Conservation (phyloP, 2,329 filamentous ascomycete genomes). For the Hymenoscyphus repandus region DNA sequence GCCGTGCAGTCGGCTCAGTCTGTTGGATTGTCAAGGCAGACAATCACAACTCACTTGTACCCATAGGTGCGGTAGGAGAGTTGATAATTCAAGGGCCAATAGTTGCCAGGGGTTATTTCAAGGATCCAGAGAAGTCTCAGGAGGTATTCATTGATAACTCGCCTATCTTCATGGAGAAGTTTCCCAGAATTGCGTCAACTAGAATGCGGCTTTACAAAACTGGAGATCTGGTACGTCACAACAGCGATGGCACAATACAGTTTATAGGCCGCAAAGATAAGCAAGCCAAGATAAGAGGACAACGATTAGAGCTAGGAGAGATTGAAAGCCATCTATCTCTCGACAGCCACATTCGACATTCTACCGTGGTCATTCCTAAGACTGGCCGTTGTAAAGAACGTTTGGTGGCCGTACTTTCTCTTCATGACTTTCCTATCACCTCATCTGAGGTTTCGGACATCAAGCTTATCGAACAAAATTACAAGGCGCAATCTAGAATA, state of each 20-base stretch:
- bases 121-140: slow-evolving; percentile 50
- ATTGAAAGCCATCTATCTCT: slow-evolving; percentile 35
- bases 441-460: neutral
- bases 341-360: neutral
- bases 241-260: slow-evolving; percentile 42
- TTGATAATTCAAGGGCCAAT: slow-evolving; percentile 40
- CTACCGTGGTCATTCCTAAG: neutral
- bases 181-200: neutral
- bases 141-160: slow-evolving; percentile 52
- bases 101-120: slow-evolving; percentile 55
- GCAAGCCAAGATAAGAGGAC: slow-evolving; percentile 35
- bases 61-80: slow-evolving; percentile 16
- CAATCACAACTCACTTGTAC: slow-evolving; percentile 18
- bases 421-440: neutral
- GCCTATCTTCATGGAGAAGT: neutral
- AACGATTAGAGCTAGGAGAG: slow-evolving; percentile 60
- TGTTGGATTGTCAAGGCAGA: slow-evolving; percentile 35
- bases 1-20: slow-evolving; percentile 11
- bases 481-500: neutral
- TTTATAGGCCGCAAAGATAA: slow-evolving; percentile 57
- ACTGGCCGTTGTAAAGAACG: neutral
- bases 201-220: slow-evolving; percentile 48
- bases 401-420: neutral
- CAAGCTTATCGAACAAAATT: neutral
- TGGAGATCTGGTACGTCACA: slow-evolving; percentile 51